These are phyloP conservation scores for Pyrenophora graminea DNA, from an alignment of 2,329 filamentous ascomycete species.

Conservation along the genomic window DNA sequence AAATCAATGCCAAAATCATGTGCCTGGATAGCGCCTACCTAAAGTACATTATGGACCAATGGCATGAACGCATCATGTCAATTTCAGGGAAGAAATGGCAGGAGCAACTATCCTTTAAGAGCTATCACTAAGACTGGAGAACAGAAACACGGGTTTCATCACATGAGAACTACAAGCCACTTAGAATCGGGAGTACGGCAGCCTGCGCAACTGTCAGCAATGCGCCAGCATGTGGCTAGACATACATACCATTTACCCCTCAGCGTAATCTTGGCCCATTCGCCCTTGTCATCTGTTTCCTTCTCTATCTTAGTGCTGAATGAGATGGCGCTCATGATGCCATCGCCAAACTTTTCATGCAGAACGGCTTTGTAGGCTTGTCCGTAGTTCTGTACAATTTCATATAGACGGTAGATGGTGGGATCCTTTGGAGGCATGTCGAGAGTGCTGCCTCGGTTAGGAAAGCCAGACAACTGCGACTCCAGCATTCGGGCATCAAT, in stretches of 20 bases:
- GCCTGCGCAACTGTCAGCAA: slow-evolving; percentile 41
- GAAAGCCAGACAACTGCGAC: slow-evolving; percentile 70
- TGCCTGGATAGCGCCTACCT: too few relatives aligned
- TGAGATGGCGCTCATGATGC: slow-evolving; percentile 95
- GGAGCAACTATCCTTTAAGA: too few relatives aligned
- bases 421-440: slow-evolving; percentile 87
- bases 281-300: slow-evolving; percentile 82
- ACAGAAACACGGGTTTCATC: too few relatives aligned
- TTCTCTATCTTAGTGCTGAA: slow-evolving; percentile 93
- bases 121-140: too few relatives aligned
- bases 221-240: not conserved
- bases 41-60: too few relatives aligned
- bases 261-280: slow-evolving; percentile 84
- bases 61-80: too few relatives aligned
- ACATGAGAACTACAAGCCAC: not conserved
- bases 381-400: slow-evolving; percentile 96
- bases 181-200: slow-evolving; percentile 56
- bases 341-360: slow-evolving; percentile 81
- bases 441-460: slow-evolving; percentile 76
- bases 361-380: slow-evolving; percentile 94
- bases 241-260: slow-evolving; percentile 75
- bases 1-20: too few relatives aligned
- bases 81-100: too few relatives aligned
- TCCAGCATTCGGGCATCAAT: slow-evolving; percentile 63
- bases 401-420: slow-evolving; percentile 86